Base-by-base conservation (phyloP, 73 alveolate genomes). In the Tetrahymena elliotti region DNA sequence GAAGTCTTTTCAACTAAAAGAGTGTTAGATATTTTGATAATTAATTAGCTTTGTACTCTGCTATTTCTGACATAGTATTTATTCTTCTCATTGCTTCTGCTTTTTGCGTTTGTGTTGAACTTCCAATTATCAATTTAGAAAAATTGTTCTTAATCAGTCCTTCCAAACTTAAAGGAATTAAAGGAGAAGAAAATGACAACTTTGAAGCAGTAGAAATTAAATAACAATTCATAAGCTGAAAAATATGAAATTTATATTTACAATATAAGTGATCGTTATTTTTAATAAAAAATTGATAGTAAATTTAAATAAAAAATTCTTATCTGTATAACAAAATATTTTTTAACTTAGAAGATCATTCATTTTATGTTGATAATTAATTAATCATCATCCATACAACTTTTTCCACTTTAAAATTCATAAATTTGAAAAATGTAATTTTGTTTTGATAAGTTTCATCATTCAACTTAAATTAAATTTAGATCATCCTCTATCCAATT, bases 61-160 rank as follows among this genome's bases (percentile, higher is more conserved):
- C 95, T 16, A 88, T 94, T n/a, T 83, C 95, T 41, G 97, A 94
- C 92, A 93, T 96, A 34, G 97, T 94, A 13, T 84, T 54, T 33
- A 35, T 96, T 15, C 38, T 95, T 16, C 47, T 96, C 6, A 38
- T 95, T 13, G 95, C 93, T 47, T 84, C 93, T 27, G n/a, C 95
- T 18, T 94, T 96, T 39, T 95, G 96, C 93, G 95, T 96, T 84
- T 84, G 94, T 6, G 83, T 95, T 33, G 94, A 95, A 47, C 95
- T 96, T 53, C 39, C 36, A 4, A 94, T 94, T 38, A 12, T 2
- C 84, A n/a, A 68, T 31, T 68, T 68, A 31, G 88, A 68, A 68
- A 68, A 68, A 68, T 68, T 68, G n/a, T 68, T 68, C 88, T 4
- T 68, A n/a, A 27, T n/a, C 33, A 27, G 24, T 10, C 88, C 88